Percentiles rank a stretch among this genome's conserved stretches.
These are phyloP conservation scores for Hydrangea macrophylla DNA, from an alignment of 148 eudicot genomes.

Conservation along the genomic window DNA sequence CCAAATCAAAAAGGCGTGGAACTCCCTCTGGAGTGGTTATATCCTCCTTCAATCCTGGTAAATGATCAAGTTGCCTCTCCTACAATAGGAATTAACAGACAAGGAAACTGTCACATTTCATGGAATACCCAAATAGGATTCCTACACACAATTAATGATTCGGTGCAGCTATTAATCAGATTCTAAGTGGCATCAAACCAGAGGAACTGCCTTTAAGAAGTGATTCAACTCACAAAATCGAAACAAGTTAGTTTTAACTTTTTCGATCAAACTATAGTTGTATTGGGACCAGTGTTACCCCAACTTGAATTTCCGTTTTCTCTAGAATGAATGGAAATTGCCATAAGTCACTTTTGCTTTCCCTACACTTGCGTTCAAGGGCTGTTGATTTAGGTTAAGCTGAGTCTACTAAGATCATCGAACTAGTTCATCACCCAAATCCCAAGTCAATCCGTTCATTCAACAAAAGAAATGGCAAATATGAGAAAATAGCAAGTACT, in stretches of 20 bases:
- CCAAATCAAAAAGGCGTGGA: slow-evolving; percentile 86
- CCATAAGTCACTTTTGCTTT: background rate
- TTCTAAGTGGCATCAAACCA: background rate
- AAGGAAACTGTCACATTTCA: background rate
- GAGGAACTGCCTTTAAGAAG: background rate
- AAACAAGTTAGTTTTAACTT: background rate
- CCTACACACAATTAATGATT: background rate
- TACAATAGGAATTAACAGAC: slow-evolving; percentile 30
- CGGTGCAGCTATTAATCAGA: background rate
- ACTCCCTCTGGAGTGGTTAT: slow-evolving; percentile 81
- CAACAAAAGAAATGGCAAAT: background rate
- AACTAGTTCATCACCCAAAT: background rate
- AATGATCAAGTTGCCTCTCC: slow-evolving; percentile 83
- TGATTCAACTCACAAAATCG: background rate
- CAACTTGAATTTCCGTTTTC: background rate
- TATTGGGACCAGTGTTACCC: too few species aligned
- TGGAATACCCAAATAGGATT: background rate
- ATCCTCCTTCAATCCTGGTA: slow-evolving; percentile 59
- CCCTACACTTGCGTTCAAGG: background rate
- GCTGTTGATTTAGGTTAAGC: background rate
- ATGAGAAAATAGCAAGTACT: background rate
- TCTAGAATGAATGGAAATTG: too few species aligned
- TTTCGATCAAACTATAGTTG: background rate
- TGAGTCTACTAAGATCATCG: too few species aligned
- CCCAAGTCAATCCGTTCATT: background rate